These are phyloP conservation scores for Cylindricascospora bacillispora DNA, from an alignment of 1,139 yeast species.

Conservation along the genomic window DNA sequence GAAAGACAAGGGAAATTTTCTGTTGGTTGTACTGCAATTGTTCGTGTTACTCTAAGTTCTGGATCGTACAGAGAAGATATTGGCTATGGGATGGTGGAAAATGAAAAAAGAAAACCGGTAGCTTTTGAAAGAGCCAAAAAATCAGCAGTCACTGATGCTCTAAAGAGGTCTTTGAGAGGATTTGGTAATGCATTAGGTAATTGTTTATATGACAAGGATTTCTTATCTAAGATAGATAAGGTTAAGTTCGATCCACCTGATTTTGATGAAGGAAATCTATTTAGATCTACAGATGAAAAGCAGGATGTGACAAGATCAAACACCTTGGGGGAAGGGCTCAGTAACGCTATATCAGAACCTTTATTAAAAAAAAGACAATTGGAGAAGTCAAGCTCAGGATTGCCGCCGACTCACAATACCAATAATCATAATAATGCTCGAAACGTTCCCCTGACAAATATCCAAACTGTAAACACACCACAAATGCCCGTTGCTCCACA, in stretches of 20 bases:
- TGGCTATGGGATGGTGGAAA: conserved; percentile 70
- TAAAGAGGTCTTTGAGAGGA: conserved; percentile 63
- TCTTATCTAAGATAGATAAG: conserved; percentile 37
- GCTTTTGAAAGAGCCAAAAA: conserved; percentile 76
- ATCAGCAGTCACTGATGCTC: conserved; percentile 72
- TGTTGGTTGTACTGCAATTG: conserved; percentile 59
- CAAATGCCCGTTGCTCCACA: background rate
- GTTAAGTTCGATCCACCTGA: conserved; percentile 40
- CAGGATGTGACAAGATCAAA: conserved; percentile 22
- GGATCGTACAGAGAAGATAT: conserved; percentile 74
- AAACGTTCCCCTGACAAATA: background rate
- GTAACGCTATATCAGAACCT: background rate
- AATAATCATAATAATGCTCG: background rate
- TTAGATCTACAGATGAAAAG: conserved; percentile 29
- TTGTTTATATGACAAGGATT: conserved; percentile 62
- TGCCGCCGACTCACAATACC: background rate
- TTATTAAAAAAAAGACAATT: conserved; percentile 13
- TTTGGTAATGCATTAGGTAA: conserved; percentile 75
- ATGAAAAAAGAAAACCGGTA: conserved; percentile 53
- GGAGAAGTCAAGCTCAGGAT: conserved; percentile 1
- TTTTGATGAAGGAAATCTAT: conserved; percentile 36
- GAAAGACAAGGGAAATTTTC: conserved; percentile 41
- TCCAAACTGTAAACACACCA: background rate
- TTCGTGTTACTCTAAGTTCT: conserved; percentile 56
- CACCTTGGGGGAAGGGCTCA: conserved; percentile 17